Evolutionary conservation across 1,139 yeast species (phyloP).

Genomic region (Magnusiomyces tetraspermus): DNA sequence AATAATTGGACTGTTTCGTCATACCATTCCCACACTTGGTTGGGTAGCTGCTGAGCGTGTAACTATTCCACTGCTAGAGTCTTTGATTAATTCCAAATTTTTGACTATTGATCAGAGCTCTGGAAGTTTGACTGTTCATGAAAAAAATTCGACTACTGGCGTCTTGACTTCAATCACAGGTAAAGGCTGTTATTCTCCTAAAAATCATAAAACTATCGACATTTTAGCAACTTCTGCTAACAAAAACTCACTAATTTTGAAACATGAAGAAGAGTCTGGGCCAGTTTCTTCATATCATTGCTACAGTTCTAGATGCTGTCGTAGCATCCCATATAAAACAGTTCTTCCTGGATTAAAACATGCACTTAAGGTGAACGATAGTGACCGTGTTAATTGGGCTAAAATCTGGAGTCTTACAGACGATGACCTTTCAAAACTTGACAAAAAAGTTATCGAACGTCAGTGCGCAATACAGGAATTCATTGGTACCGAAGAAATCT

Average conservation of each 20-base stretch:
- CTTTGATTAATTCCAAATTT: conserved; percentile 42
- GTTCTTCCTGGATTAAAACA: conserved; percentile 21
- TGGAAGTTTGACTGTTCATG: conserved; percentile 22
- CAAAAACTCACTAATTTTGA: not conserved
- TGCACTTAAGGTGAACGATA: conserved; percentile 16
- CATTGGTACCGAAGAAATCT: conserved; percentile 65
- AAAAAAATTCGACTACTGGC: conserved; percentile 34
- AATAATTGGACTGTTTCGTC: conserved; percentile 43
- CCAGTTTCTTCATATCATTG: conserved; percentile 16
- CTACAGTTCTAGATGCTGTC: conserved; percentile 28
- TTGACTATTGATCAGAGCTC: conserved; percentile 33
- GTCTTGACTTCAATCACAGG: conserved; percentile 38
- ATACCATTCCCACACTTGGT: conserved; percentile 43
- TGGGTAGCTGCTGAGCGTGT: conserved; percentile 48
- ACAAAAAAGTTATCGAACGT: conserved; percentile 47
- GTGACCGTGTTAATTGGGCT: conserved; percentile 49
- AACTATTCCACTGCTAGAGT: conserved; percentile 43
- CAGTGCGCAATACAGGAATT: conserved; percentile 75
- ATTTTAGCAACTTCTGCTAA: conserved; percentile 9
- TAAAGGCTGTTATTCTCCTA: conserved; percentile 33
- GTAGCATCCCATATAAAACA: conserved; percentile 25
- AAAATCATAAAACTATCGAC: conserved; percentile 20
- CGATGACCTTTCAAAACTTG: conserved; percentile 47
- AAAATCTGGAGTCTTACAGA: conserved; percentile 50
- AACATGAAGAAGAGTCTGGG: not conserved